These are phyloP conservation scores for Pseudogymnoascus sp. DNA, from an alignment of 2,329 filamentous ascomycete genomes.

Conservation along the genomic window DNA sequence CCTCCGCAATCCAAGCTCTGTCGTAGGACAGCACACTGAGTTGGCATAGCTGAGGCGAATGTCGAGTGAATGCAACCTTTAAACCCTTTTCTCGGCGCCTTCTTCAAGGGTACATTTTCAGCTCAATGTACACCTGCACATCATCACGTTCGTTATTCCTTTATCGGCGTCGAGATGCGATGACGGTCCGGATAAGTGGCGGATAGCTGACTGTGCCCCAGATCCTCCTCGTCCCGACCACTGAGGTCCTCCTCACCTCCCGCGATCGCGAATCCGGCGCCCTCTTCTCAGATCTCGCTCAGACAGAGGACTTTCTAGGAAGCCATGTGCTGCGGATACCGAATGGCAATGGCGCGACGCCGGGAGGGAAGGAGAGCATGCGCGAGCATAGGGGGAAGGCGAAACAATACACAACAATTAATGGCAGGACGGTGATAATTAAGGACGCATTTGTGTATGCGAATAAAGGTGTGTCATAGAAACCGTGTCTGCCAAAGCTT, in stretches of 20 bases:
- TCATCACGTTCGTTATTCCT: constrained; percentile 56
- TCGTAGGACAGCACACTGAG: constrained; percentile 1
- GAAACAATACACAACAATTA: constrained; percentile 86
- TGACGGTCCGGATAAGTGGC: constrained; percentile 7
- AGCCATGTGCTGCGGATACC: constrained; percentile 93
- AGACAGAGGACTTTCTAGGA: constrained; percentile 86
- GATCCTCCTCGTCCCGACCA: constrained; percentile 87
- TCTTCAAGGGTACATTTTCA: constrained; percentile 92
- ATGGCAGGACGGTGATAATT: constrained; percentile 85
- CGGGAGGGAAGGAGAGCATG: constrained; percentile 56
- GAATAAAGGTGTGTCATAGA: constrained; percentile 67
- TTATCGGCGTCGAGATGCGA: constrained; percentile 10
- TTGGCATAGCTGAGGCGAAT: neutral
- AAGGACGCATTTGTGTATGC: constrained; percentile 91
- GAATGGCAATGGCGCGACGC: constrained; percentile 38
- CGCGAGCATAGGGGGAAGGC: constrained; percentile 87
- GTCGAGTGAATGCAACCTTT: constrained; percentile 83
- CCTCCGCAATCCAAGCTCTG: constrained; percentile 1
- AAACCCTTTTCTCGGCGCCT: constrained; percentile 97
- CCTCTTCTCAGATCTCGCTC: constrained; percentile 69
- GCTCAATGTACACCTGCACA: constrained; percentile 85
- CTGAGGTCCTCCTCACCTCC: constrained; percentile 79
- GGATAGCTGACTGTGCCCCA: constrained; percentile 21
- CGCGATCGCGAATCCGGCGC: constrained; percentile 80
- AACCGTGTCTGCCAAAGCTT: neutral